Evolutionary conservation across 2,329 filamentous ascomycete genomes (phyloP).

Genomic region (Ambrosiella xylebori): DNA sequence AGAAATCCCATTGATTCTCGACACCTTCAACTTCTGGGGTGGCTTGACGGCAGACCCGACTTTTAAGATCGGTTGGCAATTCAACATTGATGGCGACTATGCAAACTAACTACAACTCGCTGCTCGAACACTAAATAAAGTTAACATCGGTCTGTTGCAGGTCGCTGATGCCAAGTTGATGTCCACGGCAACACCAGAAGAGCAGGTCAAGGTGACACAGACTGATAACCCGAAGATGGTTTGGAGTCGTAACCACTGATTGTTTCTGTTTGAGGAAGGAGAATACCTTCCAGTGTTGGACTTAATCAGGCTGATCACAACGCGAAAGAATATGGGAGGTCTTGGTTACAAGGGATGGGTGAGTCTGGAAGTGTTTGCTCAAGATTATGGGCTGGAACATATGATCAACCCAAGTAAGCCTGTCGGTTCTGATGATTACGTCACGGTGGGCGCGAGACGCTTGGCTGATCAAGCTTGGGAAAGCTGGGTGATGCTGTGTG

Average conservation of each 20-base stretch:
- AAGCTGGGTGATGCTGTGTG: conserved; percentile 14
- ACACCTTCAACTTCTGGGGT: conserved; percentile 18
- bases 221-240: conserved; percentile 10
- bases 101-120: too few relatives aligned
- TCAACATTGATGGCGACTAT: too few relatives aligned
- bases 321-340: background rate
- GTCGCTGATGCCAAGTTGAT: conserved; percentile 15
- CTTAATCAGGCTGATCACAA: conserved; percentile 12
- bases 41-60: conserved; percentile 4
- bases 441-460: conserved; percentile 7
- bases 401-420: background rate
- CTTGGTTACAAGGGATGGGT: conserved; percentile 14
- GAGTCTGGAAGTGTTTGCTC: conserved; percentile 15
- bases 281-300: conserved; percentile 18
- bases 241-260: conserved; percentile 14
- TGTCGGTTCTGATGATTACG: conserved; percentile 5
- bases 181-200: conserved; percentile 9
- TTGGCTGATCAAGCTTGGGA: conserved; percentile 12
- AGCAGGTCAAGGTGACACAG: background rate
- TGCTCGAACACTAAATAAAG: background rate
- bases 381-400: too few relatives aligned
- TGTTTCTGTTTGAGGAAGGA: conserved; percentile 14
- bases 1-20: conserved; percentile 15
- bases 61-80: background rate
- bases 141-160: conserved; percentile 14